A percentile compares a stretch with the other conserved stretches of the same genome.
Conservation (phyloP, 164 flowering plant genomes). For the Vitis labrusca region DNA sequence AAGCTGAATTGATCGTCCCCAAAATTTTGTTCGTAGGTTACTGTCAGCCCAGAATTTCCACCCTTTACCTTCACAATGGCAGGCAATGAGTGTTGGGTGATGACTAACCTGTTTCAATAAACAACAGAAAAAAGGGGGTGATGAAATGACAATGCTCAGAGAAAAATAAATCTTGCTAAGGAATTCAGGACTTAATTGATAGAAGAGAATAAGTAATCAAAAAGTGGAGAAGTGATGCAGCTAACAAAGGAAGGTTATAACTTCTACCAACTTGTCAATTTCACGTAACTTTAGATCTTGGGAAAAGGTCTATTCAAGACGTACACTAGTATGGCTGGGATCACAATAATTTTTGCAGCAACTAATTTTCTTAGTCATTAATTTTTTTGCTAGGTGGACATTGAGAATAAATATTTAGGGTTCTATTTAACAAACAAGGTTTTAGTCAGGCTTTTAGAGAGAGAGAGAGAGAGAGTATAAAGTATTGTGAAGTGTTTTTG, state of each 20-base stretch:
- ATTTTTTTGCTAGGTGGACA: background rate
- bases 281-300: too few species aligned
- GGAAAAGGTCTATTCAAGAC: too few species aligned
- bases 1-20: slow-evolving; percentile 95
- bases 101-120: slow-evolving; percentile 80
- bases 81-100: slow-evolving; percentile 92
- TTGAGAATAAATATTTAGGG: background rate
- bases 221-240: background rate
- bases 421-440: background rate
- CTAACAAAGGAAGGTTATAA: background rate
- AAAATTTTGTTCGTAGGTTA: slow-evolving; percentile 76
- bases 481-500: too few species aligned
- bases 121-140: background rate
- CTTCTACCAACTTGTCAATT: background rate
- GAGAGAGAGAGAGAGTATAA: background rate
- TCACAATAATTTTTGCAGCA: too few species aligned
- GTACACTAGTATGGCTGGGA: background rate
- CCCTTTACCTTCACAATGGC: slow-evolving; percentile 96
- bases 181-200: too few species aligned
- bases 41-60: slow-evolving; percentile 98
- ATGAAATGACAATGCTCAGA: background rate
- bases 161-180: background rate
- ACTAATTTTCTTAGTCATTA: too few species aligned
- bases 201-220: background rate
- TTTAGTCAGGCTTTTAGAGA: background rate